phyloP scores from a whole-genome alignment of 2,329 filamentous ascomycete genomes.

The Sclerotinia nivalis region DNA sequence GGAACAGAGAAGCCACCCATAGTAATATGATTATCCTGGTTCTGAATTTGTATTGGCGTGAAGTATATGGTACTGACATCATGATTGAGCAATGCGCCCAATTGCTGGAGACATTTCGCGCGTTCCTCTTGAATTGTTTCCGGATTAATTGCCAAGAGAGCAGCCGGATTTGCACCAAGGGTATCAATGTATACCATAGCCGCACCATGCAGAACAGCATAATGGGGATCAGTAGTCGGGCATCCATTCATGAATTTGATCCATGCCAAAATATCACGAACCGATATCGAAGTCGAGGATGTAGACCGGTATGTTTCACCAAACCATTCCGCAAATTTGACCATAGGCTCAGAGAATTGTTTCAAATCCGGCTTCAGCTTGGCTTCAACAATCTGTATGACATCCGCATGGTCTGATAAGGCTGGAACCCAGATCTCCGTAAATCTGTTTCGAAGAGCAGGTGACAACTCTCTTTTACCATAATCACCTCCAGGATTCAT shows the following conservation, averaged over 20 bases:
- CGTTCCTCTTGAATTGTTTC: constrained; percentile 72
- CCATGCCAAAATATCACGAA: constrained; percentile 92
- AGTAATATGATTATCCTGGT: constrained; percentile 55
- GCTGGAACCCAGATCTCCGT: constrained; percentile 98
- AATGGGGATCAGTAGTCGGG: constrained; percentile 46
- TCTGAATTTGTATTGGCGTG: constrained; percentile 57
- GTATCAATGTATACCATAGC: constrained; percentile 96
- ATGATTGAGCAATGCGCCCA: constrained; percentile 64
- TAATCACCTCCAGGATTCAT: constrained; percentile 99
- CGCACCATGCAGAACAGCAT: constrained; percentile 75
- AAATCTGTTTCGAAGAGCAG: constrained; percentile 91
- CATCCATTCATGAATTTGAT: constrained; percentile 80
- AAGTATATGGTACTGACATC: constrained; percentile 69
- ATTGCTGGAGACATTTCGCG: constrained; percentile 68
- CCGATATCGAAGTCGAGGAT: constrained; percentile 75
- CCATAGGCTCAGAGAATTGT: constrained; percentile 65
- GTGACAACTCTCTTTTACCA: constrained; percentile 95
- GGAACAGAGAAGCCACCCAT: constrained; percentile 76
- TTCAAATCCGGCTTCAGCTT: constrained; percentile 64
- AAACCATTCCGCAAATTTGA: constrained; percentile 93
- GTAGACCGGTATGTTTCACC: constrained; percentile 76
- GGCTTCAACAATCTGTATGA: constrained; percentile 78
- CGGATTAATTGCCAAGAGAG: constrained; percentile 72
- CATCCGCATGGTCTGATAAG: constrained; percentile 79
- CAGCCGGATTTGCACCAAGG: constrained; percentile 90